Conservation (phyloP, 2,329 filamentous ascomycete genomes). For the Cladosporium cucumerinum region DNA sequence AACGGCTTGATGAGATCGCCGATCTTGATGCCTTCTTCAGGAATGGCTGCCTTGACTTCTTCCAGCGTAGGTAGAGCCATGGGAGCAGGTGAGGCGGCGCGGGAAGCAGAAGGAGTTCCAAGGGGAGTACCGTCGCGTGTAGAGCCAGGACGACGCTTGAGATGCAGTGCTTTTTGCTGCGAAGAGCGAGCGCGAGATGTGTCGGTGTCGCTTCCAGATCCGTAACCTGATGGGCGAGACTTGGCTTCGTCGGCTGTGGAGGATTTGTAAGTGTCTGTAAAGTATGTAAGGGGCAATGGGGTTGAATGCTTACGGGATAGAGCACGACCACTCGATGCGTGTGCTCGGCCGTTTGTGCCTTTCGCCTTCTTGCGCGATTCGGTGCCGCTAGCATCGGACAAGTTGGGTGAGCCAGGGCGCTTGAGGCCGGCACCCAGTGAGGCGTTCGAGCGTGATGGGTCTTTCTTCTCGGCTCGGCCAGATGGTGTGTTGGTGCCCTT, state of each 20-base stretch:
- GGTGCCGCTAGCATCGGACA: slow-evolving; percentile 87
- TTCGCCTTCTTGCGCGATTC: slow-evolving; percentile 76
- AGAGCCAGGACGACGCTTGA: slow-evolving; percentile 37
- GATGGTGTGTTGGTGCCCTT: slow-evolving; percentile 70
- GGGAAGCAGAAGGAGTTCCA: slow-evolving; percentile 26
- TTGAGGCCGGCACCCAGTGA: slow-evolving; percentile 58
- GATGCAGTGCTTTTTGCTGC: slow-evolving; percentile 40
- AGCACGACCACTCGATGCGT: slow-evolving; percentile 24
- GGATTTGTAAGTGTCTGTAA: slow-evolving; percentile 14
- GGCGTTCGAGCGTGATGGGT: slow-evolving; percentile 47
- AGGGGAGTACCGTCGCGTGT: slow-evolving; percentile 36
- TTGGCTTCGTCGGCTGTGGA: slow-evolving; percentile 21
- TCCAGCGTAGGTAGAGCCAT: slow-evolving; percentile 40
- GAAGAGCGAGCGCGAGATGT: slow-evolving; percentile 61
- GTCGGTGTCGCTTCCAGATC: slow-evolving; percentile 69
- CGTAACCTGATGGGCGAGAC: slow-evolving; percentile 39
- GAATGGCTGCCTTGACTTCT: slow-evolving; percentile 45
- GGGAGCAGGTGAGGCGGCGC: slow-evolving; percentile 33
- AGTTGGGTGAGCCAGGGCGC: slow-evolving; percentile 78
- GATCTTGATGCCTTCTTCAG: slow-evolving; percentile 44
- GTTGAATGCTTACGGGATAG: slow-evolving; percentile 25
- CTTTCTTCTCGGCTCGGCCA: slow-evolving; percentile 53
- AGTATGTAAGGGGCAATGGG: slow-evolving; percentile 6
- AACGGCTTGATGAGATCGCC: slow-evolving; percentile 41
- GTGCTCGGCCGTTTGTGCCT: slow-evolving; percentile 40